Evolutionary conservation across 441 rosid species (phyloP).

Genomic region (Bocquillonia castaneifolia): DNA sequence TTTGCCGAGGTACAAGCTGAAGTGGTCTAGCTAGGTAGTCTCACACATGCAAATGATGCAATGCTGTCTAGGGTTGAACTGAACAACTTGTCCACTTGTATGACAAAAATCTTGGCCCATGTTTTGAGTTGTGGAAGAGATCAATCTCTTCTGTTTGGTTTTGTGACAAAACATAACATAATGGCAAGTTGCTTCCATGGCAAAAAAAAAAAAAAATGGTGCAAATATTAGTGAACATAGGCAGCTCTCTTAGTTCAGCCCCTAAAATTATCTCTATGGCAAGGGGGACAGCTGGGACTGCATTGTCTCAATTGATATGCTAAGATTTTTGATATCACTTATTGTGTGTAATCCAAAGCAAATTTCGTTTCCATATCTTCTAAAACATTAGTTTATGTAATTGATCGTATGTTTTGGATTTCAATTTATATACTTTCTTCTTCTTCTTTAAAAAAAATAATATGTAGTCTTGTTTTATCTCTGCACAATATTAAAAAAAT

Average conservation of each 20-base stretch:
- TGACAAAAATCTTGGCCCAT: neutral
- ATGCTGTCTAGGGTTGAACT: neutral
- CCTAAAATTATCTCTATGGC: neutral
- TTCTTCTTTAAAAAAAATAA: neutral
- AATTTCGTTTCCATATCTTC: neutral
- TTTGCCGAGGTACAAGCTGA: neutral
- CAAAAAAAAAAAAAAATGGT: neutral
- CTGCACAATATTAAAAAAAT: too few relatives aligned
- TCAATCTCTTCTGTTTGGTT: neutral
- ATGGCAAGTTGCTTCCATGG: neutral
- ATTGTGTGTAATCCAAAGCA: conserved; percentile 9
- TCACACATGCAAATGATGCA: neutral
- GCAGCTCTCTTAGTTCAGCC: neutral
- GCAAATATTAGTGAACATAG: neutral
- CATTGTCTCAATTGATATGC: neutral
- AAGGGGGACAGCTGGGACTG: conserved; percentile 1
- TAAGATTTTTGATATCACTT: neutral
- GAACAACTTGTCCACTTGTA: neutral
- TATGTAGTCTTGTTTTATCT: too few relatives aligned
- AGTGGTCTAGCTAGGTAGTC: neutral
- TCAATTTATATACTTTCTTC: neutral
- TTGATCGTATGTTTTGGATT: neutral
- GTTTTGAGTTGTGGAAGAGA: neutral
- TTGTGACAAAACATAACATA: neutral
- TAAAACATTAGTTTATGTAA: neutral